Evolutionary conservation across 1,284 basidiomycete genomes (phyloP).

Genomic region (Leccinum pachyderme): DNA sequence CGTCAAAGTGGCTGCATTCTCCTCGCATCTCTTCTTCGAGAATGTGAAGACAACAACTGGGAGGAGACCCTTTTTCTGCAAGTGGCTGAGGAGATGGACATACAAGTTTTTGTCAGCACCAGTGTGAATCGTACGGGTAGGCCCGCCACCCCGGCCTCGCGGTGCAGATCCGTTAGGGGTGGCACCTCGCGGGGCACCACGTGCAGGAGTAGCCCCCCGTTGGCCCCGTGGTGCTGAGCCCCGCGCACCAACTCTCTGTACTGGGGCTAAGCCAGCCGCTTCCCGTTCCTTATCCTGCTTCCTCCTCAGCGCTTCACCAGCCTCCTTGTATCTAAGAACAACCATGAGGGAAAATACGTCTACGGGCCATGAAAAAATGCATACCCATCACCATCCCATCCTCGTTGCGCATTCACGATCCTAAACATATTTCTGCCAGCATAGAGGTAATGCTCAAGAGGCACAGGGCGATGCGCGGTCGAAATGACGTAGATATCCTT

Average conservation of each 20-base stretch:
- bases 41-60: slow-evolving; percentile 98
- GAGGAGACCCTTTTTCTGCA: slow-evolving; percentile 84
- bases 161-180: slow-evolving; percentile 36
- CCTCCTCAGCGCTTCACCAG: slow-evolving; percentile 82
- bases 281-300: slow-evolving; percentile 99
- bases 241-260: slow-evolving; percentile 77
- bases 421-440: slow-evolving; percentile 90
- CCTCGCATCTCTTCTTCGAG: slow-evolving; percentile 96
- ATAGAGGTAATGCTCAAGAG: slow-evolving; percentile 96
- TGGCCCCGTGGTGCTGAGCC: slow-evolving; percentile 66
- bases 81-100: slow-evolving; percentile 86
- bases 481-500: slow-evolving; percentile 99
- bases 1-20: slow-evolving; percentile 88
- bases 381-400: slow-evolving; percentile 77
- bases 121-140: slow-evolving; percentile 61
- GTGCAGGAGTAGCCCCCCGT: slow-evolving; percentile 39
- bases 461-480: slow-evolving; percentile 94
- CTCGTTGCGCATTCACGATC: slow-evolving; percentile 84
- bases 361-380: slow-evolving; percentile 11
- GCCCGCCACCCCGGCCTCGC: slow-evolving; percentile 50
- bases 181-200: slow-evolving; percentile 56
- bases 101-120: slow-evolving; percentile 88
- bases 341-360: slow-evolving; percentile 5
- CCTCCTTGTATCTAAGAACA: slow-evolving; percentile 75
- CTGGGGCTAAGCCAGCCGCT: slow-evolving; percentile 84